phyloP scores from a whole-genome alignment of 805 yeast species.

The Scheffersomyces amazonensis region DNA sequence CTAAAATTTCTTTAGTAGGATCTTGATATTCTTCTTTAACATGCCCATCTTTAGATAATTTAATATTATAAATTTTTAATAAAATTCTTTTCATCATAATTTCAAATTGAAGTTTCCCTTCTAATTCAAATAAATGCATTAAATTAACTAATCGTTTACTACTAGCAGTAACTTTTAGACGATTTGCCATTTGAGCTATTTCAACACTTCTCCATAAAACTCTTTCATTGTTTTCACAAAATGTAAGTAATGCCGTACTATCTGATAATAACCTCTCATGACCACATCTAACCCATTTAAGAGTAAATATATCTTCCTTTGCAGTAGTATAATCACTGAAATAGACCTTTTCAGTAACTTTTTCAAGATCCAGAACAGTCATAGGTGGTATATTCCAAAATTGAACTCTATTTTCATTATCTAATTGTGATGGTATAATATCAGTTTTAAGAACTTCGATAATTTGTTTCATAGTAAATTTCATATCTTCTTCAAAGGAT shows the following conservation, averaged over 20 bases:
- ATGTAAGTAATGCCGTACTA: background rate
- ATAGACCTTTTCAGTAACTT: background rate
- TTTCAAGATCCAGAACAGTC: background rate
- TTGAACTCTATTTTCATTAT: background rate
- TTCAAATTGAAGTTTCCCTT: constrained; percentile 1
- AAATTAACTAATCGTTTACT: background rate
- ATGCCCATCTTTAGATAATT: constrained; percentile 1
- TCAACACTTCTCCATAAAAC: background rate
- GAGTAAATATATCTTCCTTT: background rate
- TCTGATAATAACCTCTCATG: too few species aligned
- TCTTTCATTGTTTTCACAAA: background rate
- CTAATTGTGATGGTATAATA: too few species aligned
- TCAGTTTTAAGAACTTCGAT: too few species aligned
- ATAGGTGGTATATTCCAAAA: background rate
- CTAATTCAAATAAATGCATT: constrained; percentile 1
- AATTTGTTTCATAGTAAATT: too few species aligned
- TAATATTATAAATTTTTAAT: constrained; percentile 1
- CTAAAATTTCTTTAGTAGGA: background rate
- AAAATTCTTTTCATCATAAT: constrained; percentile 1
- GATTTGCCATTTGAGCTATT: background rate
- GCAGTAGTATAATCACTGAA: background rate
- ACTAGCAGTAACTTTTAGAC: background rate
- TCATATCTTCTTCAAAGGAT: background rate
- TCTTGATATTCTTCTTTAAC: background rate
- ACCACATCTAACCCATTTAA: background rate